A percentile compares a stretch with the other conserved stretches of the same genome.
phyloP scores from a whole-genome alignment of 192 early-diverging fungal genomes.

The Anaeromyces robustus region DNA sequence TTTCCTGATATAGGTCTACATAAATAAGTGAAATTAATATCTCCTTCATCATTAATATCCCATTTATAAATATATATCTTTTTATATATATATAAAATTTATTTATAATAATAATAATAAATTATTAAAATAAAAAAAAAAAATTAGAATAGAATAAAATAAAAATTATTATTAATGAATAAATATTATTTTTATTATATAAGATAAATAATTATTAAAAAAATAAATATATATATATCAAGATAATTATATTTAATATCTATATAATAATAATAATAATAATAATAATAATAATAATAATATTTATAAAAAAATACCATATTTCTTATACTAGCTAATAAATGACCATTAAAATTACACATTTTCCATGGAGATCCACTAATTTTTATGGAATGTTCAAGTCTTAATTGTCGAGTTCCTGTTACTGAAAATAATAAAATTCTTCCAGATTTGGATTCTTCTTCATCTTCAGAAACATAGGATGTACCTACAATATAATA shows the following conservation, averaged over 20 bases:
- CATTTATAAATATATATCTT: not conserved
- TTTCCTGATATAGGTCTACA: conserved; percentile 24
- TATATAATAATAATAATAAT: too few species aligned
- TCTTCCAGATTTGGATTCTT: conserved; percentile 54
- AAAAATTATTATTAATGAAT: too few species aligned
- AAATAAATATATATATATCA: too few species aligned
- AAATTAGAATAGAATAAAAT: too few species aligned
- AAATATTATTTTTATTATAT: too few species aligned
- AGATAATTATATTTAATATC: too few species aligned
- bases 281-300: not conserved
- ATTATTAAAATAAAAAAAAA: too few species aligned
- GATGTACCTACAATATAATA: conserved; percentile 68
- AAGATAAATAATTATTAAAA: too few species aligned
- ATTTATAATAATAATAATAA: too few species aligned
- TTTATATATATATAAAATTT: not conserved
- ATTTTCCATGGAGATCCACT: conserved; percentile 31
- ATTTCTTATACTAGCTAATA: conserved; percentile 53
- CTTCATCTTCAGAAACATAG: conserved; percentile 27
- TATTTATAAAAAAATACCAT: conserved; percentile 17
- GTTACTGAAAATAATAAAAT: conserved; percentile 48
- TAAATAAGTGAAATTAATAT: conserved; percentile 11
- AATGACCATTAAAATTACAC: conserved; percentile 50
- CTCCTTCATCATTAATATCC: conserved; percentile 6
- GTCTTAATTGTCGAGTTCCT: conserved; percentile 19
- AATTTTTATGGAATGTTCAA: conserved; percentile 19